Evolutionary conservation across 192 early-diverging fungal genomes (phyloP), one percentile per base, ranked within the genome.

Genomic region (Haplosporangium gracile): DNA sequence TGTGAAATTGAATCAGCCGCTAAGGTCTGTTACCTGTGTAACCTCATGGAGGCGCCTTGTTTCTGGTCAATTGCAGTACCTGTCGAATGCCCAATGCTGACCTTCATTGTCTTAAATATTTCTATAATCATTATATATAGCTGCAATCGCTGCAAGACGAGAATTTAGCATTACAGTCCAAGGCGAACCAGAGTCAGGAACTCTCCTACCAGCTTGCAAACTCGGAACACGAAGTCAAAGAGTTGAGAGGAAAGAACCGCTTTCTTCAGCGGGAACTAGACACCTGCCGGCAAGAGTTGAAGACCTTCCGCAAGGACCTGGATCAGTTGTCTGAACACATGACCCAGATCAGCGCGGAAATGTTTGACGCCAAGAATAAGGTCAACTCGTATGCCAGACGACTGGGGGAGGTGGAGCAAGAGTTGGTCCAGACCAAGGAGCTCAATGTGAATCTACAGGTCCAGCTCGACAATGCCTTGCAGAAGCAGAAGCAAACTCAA

Each of bases 321-420:
- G 92, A 93, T 43, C 88, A 88, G 29, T 65, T 93, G 0, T 88
- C 91, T 11, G 91, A 83, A n/a, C 92, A 93, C 53, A 82, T 93
- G 73, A 90, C 89, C 20, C 91, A 93, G 51, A 93, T 93, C 86
- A 89, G 90, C 3, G 72, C 86, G 9, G 92, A 93, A 79, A 91
- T 93, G 91, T 79, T 91, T 40, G 91, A 91, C 70, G 92, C 92
- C 13, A 89, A 90, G 22, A 80, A 72, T 26, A 90, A 90, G 81
- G 92, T 92, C 32, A 89, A 88, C 36, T 76, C 88, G 8, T 93
- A 93, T 77, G 88, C 92, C 55, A 88, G 92, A 38, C 85, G 90
- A 68, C 80, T 93, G 39, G 88, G 90, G 36, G 92, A 93, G 34
- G 91, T 92, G 1, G 92, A 93, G 68, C 92, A 93, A 68, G 90